These are phyloP conservation scores for Evernia prunastri DNA, from an alignment of 495 filamentous ascomycete species.

Conservation along the genomic window DNA sequence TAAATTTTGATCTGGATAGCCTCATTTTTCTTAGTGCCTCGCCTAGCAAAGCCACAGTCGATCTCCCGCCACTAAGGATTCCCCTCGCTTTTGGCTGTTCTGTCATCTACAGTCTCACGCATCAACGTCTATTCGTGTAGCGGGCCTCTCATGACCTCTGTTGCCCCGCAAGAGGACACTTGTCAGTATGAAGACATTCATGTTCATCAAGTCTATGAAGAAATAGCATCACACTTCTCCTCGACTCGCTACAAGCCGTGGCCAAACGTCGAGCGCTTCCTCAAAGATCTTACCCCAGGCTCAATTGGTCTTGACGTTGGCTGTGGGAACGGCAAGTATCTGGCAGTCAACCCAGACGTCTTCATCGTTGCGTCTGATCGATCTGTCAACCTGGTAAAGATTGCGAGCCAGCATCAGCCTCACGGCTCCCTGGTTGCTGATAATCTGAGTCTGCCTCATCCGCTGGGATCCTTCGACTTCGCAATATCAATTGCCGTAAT, in stretches of 20 bases:
- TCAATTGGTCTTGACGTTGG: constrained; percentile 81
- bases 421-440: constrained; percentile 65
- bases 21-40: neutral
- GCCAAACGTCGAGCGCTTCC: constrained; percentile 83
- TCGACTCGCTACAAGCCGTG: constrained; percentile 95
- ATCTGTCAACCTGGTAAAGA: constrained; percentile 64
- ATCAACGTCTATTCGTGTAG: neutral
- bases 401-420: constrained; percentile 60
- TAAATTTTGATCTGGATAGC: neutral
- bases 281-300: constrained; percentile 58
- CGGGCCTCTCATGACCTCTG: neutral
- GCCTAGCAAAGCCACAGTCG: neutral
- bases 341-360: constrained; percentile 68
- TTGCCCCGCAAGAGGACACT: neutral
- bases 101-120: neutral
- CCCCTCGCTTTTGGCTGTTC: neutral
- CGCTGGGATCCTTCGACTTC: constrained; percentile 69
- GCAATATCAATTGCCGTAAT: constrained; percentile 91
- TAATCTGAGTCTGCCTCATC: constrained; percentile 64
- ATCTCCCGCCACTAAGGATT: neutral
- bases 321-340: constrained; percentile 96
- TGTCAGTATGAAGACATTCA: constrained; percentile 67
- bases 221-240: constrained; percentile 92
- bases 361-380: constrained; percentile 86
- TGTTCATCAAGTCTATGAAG: constrained; percentile 89